A percentile compares a stretch with the other conserved stretches of the same genome.
Evolutionary conservation across 441 rosid species (phyloP).

Genomic region (Populus hybrid): DNA sequence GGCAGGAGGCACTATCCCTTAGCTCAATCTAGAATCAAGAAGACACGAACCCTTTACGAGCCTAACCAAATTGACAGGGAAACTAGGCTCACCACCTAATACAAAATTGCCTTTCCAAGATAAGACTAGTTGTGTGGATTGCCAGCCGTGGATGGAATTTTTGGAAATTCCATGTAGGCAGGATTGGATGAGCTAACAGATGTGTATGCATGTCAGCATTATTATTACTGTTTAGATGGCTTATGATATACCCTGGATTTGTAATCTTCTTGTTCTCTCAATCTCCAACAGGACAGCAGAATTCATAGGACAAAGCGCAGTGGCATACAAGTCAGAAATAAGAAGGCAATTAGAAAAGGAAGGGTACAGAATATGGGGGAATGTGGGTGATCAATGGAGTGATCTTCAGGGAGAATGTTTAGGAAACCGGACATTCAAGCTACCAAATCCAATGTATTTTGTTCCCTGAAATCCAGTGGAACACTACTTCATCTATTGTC

Average conservation of each 20-base stretch:
- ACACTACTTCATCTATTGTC: background rate
- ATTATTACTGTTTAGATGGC: background rate
- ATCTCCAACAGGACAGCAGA: conserved; percentile 33
- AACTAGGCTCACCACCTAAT: background rate
- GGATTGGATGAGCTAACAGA: background rate
- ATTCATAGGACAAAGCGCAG: conserved; percentile 55
- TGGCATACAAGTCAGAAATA: conserved; percentile 51
- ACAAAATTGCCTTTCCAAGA: background rate
- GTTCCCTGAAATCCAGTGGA: conserved; percentile 41
- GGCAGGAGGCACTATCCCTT: background rate
- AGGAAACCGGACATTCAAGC: conserved; percentile 81
- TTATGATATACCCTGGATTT: background rate
- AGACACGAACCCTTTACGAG: background rate
- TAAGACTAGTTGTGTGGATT: background rate
- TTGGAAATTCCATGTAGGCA: background rate
- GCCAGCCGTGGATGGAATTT: background rate
- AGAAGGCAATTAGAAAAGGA: conserved; percentile 58
- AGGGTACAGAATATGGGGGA: conserved; percentile 89
- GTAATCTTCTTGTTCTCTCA: background rate
- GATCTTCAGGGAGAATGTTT: conserved; percentile 71
- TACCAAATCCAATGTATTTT: conserved; percentile 93
- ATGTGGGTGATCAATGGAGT: conserved; percentile 95
- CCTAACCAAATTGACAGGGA: background rate
- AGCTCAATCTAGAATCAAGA: background rate
- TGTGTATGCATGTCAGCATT: background rate